Base-by-base conservation (phyloP, 805 yeast species). In the Barnettozyma sp. region DNA sequence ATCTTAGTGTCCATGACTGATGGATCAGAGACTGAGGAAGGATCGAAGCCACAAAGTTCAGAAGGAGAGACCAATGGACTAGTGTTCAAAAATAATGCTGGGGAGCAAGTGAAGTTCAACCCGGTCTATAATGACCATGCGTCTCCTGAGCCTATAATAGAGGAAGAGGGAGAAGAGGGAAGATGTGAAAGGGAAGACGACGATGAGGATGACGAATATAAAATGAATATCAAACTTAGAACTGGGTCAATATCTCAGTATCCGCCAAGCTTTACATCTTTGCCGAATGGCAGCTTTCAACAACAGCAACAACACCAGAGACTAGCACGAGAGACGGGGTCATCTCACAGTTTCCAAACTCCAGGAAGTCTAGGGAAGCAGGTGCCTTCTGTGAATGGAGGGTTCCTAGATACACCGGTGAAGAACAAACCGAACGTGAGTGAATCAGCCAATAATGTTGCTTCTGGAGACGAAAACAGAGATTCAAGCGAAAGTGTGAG, bases 181-280 rank as follows among this genome's bases (percentile, higher is more conserved):
- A n/a, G n/a, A n/a, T n/a, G n/a, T n/a, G n/a, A n/a, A n/a, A n/a
- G n/a, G 25, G 26, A 36, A 34, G 36, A 35, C 16, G 28, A 20
- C 7, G 36, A 36, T 13, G 37, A 36, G 6, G 37, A 34, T 21
- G 35, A 35, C 7, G 36, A 36, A 13, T 24, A 18, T 10, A 36
- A 28, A 7, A 22, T 32, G 12, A 43, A 40, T 24, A 28, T 36
- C 8, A 43, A 57, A 16, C 39, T 54, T 29, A 52, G 75, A 44
- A 61, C 68, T 20, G 57, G 57, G 39, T 70, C 75, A 5, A 52
- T 65, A 8, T 62, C 71, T 6, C 70, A 64, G 35, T 60, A 63
- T 34, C 74, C 76, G 7, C 73, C 73, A 31, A 55, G 66, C 14
- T 39, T 41, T 7, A 36, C 39, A 16, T 33, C 20, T 12, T 14